Evolutionary conservation across 176 grass and related monocot species (phyloP), one percentile per base, ranked within the genome.

Genomic region (Paspalum notatum): DNA sequence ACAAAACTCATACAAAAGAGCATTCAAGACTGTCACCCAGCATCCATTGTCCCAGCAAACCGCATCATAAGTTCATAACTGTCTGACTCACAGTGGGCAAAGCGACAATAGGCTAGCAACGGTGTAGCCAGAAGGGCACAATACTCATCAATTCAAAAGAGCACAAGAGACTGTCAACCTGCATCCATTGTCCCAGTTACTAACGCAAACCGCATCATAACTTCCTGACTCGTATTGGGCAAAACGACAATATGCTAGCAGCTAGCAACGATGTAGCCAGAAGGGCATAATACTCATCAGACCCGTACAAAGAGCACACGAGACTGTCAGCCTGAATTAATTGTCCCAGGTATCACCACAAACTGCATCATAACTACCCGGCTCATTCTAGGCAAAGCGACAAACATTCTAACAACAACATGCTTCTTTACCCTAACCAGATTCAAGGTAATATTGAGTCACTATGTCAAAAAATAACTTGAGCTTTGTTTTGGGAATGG

Each of bases 21-120:
- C 2, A 0, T 9, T 12, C 64, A 43, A 43, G 7, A n/a, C 18
- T n/a, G 17, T n/a, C 8, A 43, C 42, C 18, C 39, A 21, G 39
- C 14, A 13, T 15, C 59, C 42, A 44, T 58, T 74, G 80, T 60
- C 9, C n/a, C 9, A 13, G 13, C 49, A 62, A 73, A 40, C 46
- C 8, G 32, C 67, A 72, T 50, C 50, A 74, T 74, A 61, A 22
- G 37, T 74, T 50, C 50, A 74, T 74, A 61, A 22, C 47, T 74
- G 65, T 43, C 69, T 13, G 21, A 51, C 39, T 63, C 38, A 73
- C 51, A 54, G n/a, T 24, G 0, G 70, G 17, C 14, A 65, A 64
- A 63, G 41, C 40, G 62, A 8, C 20, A 54, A 63, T 41, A 22
- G n/a, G 20, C 32, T 32, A 32, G 32, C 32, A 32, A 32, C 32